These are phyloP conservation scores for Musa schizocarpa DNA, from an alignment of 176 grass and related monocot genomes.

Conservation along the genomic window DNA sequence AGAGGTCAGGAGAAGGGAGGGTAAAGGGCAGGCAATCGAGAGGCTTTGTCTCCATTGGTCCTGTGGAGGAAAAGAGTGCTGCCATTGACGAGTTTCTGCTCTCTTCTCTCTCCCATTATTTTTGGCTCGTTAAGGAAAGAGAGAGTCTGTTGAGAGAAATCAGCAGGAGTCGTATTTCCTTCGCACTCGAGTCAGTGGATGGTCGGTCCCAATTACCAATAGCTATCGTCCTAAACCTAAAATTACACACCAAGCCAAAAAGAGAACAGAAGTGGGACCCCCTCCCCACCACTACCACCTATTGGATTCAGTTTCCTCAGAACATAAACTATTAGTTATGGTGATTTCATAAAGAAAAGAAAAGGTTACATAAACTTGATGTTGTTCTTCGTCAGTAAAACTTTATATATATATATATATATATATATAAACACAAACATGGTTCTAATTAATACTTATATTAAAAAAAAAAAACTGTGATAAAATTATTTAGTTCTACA, in stretches of 20 bases:
- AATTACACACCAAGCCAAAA: neutral
- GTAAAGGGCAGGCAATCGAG: neutral
- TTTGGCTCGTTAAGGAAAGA: neutral
- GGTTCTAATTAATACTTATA: no score
- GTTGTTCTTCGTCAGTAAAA: no score
- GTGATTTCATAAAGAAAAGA: no score
- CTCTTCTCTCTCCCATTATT: neutral
- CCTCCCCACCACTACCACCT: no score
- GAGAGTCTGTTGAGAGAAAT: neutral
- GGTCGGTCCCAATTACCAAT: neutral
- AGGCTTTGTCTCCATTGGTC: neutral
- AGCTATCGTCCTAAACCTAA: neutral
- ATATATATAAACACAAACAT: no score
- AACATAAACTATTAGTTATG: no score
- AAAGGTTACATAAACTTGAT: no score
- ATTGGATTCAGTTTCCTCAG: no score
- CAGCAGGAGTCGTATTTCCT: neutral
- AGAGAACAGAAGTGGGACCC: neutral
- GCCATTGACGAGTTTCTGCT: neutral
- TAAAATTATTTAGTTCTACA: no score
- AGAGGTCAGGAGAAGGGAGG: no score
- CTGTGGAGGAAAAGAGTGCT: neutral
- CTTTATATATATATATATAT: no score
- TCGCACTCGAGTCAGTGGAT: neutral
- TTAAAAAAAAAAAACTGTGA: no score